phyloP scores from a whole-genome alignment of 768 basidiomycete genomes.

The Lentinula edodes region DNA sequence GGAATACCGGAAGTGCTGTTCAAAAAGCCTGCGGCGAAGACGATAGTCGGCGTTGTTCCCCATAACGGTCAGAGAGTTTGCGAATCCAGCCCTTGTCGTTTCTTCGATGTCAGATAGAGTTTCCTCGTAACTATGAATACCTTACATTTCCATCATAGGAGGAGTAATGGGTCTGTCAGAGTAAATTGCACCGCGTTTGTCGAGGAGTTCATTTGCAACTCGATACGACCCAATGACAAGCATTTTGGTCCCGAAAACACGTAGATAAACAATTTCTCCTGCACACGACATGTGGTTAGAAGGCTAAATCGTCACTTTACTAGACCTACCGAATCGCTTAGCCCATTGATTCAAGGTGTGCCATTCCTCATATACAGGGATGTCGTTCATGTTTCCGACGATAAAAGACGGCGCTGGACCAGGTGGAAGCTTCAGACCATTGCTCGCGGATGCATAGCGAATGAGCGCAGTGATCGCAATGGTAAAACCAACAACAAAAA shows the following conservation, averaged over 20 bases:
- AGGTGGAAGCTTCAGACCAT: not conserved
- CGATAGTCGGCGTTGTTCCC: not conserved
- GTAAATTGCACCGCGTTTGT: not conserved
- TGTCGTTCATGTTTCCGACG: not conserved
- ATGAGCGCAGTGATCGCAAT: not conserved
- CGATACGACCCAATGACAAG: not conserved
- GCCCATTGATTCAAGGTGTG: not conserved
- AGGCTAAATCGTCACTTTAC: not conserved
- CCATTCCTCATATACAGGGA: not conserved
- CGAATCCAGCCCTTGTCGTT: not conserved
- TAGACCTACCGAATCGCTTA: not conserved
- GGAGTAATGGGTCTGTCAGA: conserved; percentile 2
- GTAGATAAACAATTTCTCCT: not conserved
- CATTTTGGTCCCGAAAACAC: not conserved
- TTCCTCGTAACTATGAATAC: not conserved
- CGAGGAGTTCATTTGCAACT: not conserved
- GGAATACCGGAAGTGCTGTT: not conserved
- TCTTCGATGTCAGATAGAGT: not conserved
- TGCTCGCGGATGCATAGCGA: not conserved
- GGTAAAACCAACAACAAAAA: not conserved
- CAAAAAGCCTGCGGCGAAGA: not conserved
- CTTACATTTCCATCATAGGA: conserved; percentile 1
- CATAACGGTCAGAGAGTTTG: not conserved
- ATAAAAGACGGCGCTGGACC: not conserved
- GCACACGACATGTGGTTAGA: not conserved